These are phyloP conservation scores for Ascochyta viciae-villosae DNA, from an alignment of 2,329 filamentous ascomycete genomes.

Conservation along the genomic window DNA sequence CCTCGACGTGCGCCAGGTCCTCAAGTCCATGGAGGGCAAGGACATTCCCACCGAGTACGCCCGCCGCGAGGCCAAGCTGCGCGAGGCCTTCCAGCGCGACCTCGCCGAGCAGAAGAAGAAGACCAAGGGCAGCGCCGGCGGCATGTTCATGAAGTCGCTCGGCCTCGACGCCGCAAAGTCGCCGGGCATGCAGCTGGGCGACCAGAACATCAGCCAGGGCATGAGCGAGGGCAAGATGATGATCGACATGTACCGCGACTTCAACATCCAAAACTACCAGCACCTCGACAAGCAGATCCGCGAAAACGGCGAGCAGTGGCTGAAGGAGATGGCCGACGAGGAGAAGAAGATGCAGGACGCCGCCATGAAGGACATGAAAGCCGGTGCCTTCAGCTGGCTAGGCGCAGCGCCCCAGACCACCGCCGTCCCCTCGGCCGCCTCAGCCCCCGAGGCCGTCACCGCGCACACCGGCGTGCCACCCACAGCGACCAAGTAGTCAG, in stretches of 20 bases:
- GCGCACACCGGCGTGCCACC: slow-evolving; percentile 24
- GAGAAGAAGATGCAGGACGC: slow-evolving; percentile 91
- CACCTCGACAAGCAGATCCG: slow-evolving; percentile 87
- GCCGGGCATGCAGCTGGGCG: slow-evolving; percentile 58
- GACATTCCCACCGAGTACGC: slow-evolving; percentile 92
- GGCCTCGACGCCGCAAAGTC: slow-evolving; percentile 73
- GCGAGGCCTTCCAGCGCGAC: slow-evolving; percentile 83
- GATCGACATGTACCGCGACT: slow-evolving; percentile 90
- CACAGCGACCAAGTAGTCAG: slow-evolving; percentile 16
- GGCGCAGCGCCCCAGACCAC: slow-evolving; percentile 25
- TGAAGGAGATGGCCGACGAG: slow-evolving; percentile 88
- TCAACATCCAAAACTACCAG: slow-evolving; percentile 89
- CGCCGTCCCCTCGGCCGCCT: slow-evolving; percentile 24
- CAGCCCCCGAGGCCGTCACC: slow-evolving; percentile 24
- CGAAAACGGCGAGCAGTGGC: slow-evolving; percentile 92
- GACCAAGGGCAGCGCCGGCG: slow-evolving; percentile 67
- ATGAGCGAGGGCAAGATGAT: slow-evolving; percentile 95
- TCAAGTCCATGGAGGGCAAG: slow-evolving; percentile 88
- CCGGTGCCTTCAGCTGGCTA: slow-evolving; percentile 42
- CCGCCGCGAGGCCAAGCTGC: slow-evolving; percentile 81
- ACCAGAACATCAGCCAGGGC: slow-evolving; percentile 72
- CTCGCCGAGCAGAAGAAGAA: slow-evolving; percentile 72
- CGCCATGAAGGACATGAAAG: slow-evolving; percentile 90
- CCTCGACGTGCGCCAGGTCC: slow-evolving; percentile 81
- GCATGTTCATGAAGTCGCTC: slow-evolving; percentile 73